Conservation (phyloP, 768 basidiomycete species). For the Porpolomopsis calyptriformis region DNA sequence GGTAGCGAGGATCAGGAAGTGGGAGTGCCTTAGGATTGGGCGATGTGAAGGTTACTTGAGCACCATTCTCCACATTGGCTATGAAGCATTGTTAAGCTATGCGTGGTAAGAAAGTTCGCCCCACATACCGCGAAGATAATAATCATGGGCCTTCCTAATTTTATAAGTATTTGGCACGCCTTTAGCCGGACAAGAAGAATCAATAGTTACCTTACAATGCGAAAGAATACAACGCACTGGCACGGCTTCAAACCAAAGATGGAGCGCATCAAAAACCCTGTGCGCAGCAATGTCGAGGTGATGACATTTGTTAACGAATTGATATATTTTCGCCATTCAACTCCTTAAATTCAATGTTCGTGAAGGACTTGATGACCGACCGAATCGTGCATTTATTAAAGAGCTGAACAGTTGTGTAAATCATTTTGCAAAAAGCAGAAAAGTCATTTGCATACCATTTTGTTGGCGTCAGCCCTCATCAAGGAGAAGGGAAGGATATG, state of each 20-base stretch:
- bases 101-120: background rate
- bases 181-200: background rate
- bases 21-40: slow-evolving; percentile 13
- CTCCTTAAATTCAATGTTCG: slow-evolving; percentile 10
- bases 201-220: background rate
- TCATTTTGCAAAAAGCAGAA: background rate
- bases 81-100: background rate
- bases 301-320: slow-evolving; percentile 20
- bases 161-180: background rate
- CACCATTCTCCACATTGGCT: background rate
- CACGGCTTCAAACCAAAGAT: slow-evolving; percentile 15
- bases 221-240: background rate
- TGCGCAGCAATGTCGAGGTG: slow-evolving; percentile 10
- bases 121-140: slow-evolving; percentile 1
- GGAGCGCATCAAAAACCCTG: slow-evolving; percentile 9
- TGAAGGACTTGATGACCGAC: slow-evolving; percentile 13
- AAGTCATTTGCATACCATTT: background rate
- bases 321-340: slow-evolving; percentile 17
- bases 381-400: slow-evolving; percentile 4
- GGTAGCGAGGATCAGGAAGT: slow-evolving; percentile 20
- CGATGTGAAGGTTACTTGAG: slow-evolving; percentile 13
- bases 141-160: background rate
- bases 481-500: slow-evolving; percentile 2
- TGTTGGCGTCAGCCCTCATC: slow-evolving; percentile 1
- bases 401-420: background rate